These are phyloP conservation scores for Theobroma grandiflorum DNA, from an alignment of 441 rosid species.

Conservation along the genomic window DNA sequence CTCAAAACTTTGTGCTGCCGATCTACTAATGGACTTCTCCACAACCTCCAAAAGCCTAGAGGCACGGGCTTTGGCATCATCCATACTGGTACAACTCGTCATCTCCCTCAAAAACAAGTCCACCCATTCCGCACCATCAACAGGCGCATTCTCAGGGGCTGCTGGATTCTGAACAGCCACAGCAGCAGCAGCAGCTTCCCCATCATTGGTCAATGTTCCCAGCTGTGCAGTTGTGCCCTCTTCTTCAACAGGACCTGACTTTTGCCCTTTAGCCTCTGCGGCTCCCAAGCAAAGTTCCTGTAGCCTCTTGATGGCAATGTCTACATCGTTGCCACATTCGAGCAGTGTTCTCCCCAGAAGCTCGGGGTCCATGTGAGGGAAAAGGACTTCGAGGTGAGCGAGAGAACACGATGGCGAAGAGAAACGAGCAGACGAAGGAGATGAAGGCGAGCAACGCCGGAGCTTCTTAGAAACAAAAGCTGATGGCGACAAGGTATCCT, in stretches of 20 bases:
- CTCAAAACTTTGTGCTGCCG: slow-evolving; percentile 45
- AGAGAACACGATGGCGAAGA: slow-evolving; percentile 21
- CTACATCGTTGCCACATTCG: slow-evolving; percentile 75
- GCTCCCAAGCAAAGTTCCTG: slow-evolving; percentile 59
- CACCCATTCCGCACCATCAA: slow-evolving; percentile 83
- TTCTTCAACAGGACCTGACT: slow-evolving; percentile 36
- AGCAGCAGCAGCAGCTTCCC: slow-evolving; percentile 28
- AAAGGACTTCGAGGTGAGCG: slow-evolving; percentile 38
- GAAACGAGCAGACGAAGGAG: slow-evolving; percentile 44
- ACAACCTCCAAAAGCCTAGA: slow-evolving; percentile 58
- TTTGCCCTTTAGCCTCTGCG: slow-evolving; percentile 41
- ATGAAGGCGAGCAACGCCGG: slow-evolving; percentile 52
- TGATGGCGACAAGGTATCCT: slow-evolving; percentile 65
- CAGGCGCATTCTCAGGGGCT: slow-evolving; percentile 46
- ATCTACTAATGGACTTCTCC: slow-evolving; percentile 55
- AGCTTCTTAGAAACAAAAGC: slow-evolving; percentile 56
- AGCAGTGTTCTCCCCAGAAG: slow-evolving; percentile 75
- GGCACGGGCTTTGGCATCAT: slow-evolving; percentile 81
- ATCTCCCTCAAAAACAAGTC: slow-evolving; percentile 77
- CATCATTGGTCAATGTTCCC: slow-evolving; percentile 36
- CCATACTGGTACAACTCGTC: slow-evolving; percentile 58
- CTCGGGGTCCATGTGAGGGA: slow-evolving; percentile 68
- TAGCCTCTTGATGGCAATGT: slow-evolving; percentile 72
- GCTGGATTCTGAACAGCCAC: slow-evolving; percentile 32
- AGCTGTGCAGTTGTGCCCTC: slow-evolving; percentile 29